A percentile compares a stretch with the other conserved stretches of the same genome.
These are phyloP conservation scores for Fusarium sp. DNA, from an alignment of 2,329 filamentous ascomycete genomes.

Conservation along the genomic window DNA sequence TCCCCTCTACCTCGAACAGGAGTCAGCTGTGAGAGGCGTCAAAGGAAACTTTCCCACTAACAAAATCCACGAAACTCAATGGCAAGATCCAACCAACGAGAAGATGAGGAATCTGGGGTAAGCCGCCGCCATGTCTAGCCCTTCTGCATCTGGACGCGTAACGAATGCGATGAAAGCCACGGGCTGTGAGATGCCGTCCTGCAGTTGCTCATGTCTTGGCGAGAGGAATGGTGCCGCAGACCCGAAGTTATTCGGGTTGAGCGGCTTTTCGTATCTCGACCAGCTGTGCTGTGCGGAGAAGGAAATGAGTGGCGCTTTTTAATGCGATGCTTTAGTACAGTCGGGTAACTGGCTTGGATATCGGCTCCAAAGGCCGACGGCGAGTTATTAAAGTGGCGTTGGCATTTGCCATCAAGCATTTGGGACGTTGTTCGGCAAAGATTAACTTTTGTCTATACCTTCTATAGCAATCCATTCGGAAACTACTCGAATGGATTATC, in stretches of 20 bases:
- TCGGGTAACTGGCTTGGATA: background rate
- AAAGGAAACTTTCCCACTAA: constrained; percentile 10
- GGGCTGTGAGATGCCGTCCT: background rate
- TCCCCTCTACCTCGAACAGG: background rate
- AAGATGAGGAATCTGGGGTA: background rate
- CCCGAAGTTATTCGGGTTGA: background rate
- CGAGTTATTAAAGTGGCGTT: background rate
- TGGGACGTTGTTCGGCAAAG: background rate
- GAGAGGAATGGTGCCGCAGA: background rate
- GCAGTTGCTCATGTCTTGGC: background rate
- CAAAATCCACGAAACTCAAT: constrained; percentile 5
- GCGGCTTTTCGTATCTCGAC: background rate
- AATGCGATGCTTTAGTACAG: background rate
- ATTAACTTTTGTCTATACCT: constrained; percentile 22
- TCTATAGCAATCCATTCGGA: background rate
- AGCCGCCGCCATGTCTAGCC: background rate
- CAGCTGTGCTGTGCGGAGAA: background rate
- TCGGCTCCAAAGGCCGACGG: background rate
- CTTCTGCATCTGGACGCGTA: background rate
- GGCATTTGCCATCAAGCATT: background rate
- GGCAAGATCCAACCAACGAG: constrained; percentile 9
- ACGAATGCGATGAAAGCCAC: constrained; percentile 9
- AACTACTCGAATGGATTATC: background rate
- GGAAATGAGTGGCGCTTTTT: background rate
- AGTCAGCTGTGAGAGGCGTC: background rate